Evolutionary conservation across 1,139 yeast genomes (phyloP).

Genomic region (Ashbya aceris): DNA sequence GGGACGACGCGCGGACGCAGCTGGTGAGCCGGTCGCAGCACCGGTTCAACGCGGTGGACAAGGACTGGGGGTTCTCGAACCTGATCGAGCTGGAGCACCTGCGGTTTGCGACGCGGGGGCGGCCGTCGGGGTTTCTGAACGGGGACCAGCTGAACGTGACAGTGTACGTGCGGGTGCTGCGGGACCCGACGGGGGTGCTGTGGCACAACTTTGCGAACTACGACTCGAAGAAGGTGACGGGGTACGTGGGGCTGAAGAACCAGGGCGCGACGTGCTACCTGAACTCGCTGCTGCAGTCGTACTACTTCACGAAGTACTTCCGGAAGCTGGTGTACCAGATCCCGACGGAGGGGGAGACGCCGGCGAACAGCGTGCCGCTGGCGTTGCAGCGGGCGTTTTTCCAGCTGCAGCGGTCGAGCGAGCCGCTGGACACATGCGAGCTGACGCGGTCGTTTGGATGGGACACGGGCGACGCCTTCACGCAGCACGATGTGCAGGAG

Average conservation of each 20-base stretch:
- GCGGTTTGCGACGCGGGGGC: slow-evolving; percentile 26
- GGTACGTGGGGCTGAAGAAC: slow-evolving; percentile 85
- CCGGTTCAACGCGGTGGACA: slow-evolving; percentile 63
- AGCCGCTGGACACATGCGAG: slow-evolving; percentile 77
- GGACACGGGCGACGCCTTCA: slow-evolving; percentile 93
- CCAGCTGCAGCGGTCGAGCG: slow-evolving; percentile 58
- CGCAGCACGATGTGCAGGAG: slow-evolving; percentile 97
- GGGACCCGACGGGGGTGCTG: slow-evolving; percentile 86
- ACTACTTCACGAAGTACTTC: slow-evolving; percentile 75
- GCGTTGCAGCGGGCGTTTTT: slow-evolving; percentile 86
- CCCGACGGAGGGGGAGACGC: slow-evolving; percentile 58
- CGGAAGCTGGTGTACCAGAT: slow-evolving; percentile 81
- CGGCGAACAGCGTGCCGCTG: slow-evolving; percentile 56
- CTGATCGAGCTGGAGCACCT: slow-evolving; percentile 55
- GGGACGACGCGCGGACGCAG: slow-evolving; percentile 47
- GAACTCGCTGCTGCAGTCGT: slow-evolving; percentile 83
- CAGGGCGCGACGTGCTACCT: slow-evolving; percentile 98
- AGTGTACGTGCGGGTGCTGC: slow-evolving; percentile 65
- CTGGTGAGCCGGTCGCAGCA: slow-evolving; percentile 67
- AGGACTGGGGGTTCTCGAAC: slow-evolving; percentile 94
- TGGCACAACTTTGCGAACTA: slow-evolving; percentile 85
- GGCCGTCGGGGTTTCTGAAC: slow-evolving; percentile 37
- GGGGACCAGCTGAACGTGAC: slow-evolving; percentile 59
- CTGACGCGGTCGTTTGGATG: slow-evolving; percentile 92
- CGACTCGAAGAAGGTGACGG: slow-evolving; percentile 80